phyloP scores from a whole-genome alignment of 192 early-diverging fungal genomes.

The Podila minutissima region DNA sequence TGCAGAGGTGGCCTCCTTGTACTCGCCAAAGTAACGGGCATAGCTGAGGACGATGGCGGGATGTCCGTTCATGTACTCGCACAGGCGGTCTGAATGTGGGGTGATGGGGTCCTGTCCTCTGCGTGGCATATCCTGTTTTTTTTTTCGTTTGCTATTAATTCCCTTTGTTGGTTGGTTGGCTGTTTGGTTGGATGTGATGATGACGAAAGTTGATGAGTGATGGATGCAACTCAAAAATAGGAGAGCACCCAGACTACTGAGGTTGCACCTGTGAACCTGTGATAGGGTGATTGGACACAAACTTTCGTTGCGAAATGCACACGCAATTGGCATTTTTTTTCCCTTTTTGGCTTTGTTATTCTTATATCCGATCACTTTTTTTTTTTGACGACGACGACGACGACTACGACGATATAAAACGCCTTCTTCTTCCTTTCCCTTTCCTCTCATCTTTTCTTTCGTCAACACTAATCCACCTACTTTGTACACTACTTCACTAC shows the following conservation, averaged over 20 bases:
- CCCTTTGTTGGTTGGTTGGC: neutral
- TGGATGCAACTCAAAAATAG: too few species aligned
- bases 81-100: slow-evolving; percentile 1
- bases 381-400: neutral
- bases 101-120: slow-evolving; percentile 3
- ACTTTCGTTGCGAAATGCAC: neutral
- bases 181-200: neutral
- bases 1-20: slow-evolving; percentile 10
- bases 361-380: neutral
- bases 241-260: too few species aligned
- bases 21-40: slow-evolving; percentile 49
- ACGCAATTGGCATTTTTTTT: slow-evolving; percentile 5
- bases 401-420: too few species aligned
- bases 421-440: neutral
- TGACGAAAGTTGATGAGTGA: too few species aligned
- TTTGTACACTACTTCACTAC: neutral
- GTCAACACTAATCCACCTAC: neutral
- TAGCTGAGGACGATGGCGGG: slow-evolving; percentile 29
- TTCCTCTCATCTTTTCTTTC: neutral
- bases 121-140: neutral
- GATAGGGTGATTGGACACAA: too few species aligned
- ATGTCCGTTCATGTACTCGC: slow-evolving; percentile 23
- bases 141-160: neutral
- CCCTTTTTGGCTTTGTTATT: neutral
- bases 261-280: too few species aligned